Conservation (phyloP, 2,329 filamentous ascomycete genomes). For the Penicillium sp. region DNA sequence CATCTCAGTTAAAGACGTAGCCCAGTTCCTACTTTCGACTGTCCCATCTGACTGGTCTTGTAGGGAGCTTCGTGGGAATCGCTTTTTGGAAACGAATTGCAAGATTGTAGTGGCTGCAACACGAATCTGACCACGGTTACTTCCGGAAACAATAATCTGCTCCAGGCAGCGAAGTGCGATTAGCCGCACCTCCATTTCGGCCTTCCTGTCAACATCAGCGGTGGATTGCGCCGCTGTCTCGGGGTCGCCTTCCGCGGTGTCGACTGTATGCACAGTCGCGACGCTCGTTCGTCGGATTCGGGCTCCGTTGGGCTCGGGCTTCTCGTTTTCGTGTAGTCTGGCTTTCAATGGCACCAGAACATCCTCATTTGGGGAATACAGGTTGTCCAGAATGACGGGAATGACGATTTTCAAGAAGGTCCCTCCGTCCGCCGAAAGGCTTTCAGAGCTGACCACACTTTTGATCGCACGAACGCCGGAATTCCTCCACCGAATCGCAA, state of each 20-base stretch:
- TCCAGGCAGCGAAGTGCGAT: slow-evolving; percentile 83
- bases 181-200: slow-evolving; percentile 82
- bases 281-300: slow-evolving; percentile 71
- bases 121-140: slow-evolving; percentile 78
- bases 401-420: slow-evolving; percentile 75
- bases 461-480: slow-evolving; percentile 74
- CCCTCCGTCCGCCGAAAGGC: slow-evolving; percentile 69
- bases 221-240: slow-evolving; percentile 69
- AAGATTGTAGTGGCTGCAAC: slow-evolving; percentile 71
- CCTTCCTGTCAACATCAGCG: slow-evolving; percentile 81
- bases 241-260: slow-evolving; percentile 66
- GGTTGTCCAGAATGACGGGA: slow-evolving; percentile 80
- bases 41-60: slow-evolving; percentile 43
- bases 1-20: slow-evolving; percentile 74
- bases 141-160: slow-evolving; percentile 72
- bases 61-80: slow-evolving; percentile 55
- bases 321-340: slow-evolving; percentile 67
- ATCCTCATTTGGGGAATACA: slow-evolving; percentile 64
- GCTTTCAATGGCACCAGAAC: slow-evolving; percentile 66
- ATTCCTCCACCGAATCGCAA: slow-evolving; percentile 74
- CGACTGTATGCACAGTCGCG: slow-evolving; percentile 70
- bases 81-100: slow-evolving; percentile 63
- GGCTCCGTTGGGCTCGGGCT: slow-evolving; percentile 62
- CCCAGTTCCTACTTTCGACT: slow-evolving; percentile 64
- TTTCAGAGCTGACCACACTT: slow-evolving; percentile 75